Evolutionary conservation across 495 filamentous ascomycete species (phyloP), one percentile per base, ranked within the genome.

Genomic region (Aspergillus mulundensis): DNA sequence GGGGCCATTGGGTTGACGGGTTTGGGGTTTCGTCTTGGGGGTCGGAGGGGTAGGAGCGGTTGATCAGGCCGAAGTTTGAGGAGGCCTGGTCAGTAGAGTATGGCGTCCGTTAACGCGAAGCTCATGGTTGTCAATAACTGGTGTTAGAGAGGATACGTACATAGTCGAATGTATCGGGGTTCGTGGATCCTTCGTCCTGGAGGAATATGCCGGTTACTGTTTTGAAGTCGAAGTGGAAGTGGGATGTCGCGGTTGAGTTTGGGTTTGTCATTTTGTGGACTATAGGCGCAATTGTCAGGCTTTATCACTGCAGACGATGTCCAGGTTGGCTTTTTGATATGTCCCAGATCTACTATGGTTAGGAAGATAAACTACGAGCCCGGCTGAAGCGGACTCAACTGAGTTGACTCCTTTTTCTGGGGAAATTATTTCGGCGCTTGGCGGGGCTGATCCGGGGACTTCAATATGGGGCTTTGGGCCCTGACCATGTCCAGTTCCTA

Each of bases 151-250:
- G 12, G 23, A 24, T 0, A 23, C 68, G 68, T 71, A 87, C 85
- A 67, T 86, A 91, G 70, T 90, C 83, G 66, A 91, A 92, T 1
- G 70, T 81, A 11, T 66, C 68, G 5, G 83, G 72, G 63, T 89
- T 76, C 0, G 89, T 92, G 30, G 66, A 61, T 0, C 77, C 75
- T 19, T 90, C 80, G 68, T 90, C 87, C 67, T 91, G 89, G 3
- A 81, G 71, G 66, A 91, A 93, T 63, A 83, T 87, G 1, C 87
- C 88, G 2, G 78, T 67, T 3, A 90, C 80, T 8, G 81, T 84
- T 54, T 65, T 60, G 50, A 71, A 70, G 20, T 61, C 58, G 58
- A 68, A 70, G 20, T 61, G 59, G 58, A 68, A 67, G 54, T 57
- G 55, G 30, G 53, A 63, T 34, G 59, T 48, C 41, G 52, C 18